Evolutionary conservation across 306 rosid species (phyloP).

Genomic region (Dicorynia guianensis): DNA sequence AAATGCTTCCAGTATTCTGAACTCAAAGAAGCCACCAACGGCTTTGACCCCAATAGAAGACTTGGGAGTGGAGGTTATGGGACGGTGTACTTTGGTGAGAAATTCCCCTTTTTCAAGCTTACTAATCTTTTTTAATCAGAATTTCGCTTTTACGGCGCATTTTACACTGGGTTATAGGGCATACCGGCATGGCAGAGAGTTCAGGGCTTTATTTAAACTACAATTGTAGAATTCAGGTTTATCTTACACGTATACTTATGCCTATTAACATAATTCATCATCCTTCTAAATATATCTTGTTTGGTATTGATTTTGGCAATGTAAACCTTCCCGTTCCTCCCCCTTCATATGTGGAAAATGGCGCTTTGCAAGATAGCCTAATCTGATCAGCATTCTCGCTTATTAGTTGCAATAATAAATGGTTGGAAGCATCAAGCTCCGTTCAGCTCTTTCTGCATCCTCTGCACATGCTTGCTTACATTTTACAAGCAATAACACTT

Average conservation of each 20-base stretch:
- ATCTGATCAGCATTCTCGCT: too few relatives aligned
- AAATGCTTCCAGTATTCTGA: constrained; percentile 43
- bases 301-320: not conserved
- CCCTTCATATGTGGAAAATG: not conserved
- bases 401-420: too few relatives aligned
- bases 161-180: not conserved
- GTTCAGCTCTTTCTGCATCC: too few relatives aligned
- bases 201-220: not conserved
- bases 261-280: not conserved
- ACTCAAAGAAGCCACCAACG: constrained; percentile 45
- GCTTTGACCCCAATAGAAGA: constrained; percentile 37
- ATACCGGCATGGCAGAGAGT: not conserved
- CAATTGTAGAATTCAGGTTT: not conserved
- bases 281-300: not conserved
- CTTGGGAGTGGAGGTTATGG: constrained; percentile 52
- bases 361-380: not conserved
- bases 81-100: constrained; percentile 48
- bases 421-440: too few relatives aligned
- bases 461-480: too few relatives aligned
- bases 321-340: not conserved
- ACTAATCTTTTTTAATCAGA: not conserved
- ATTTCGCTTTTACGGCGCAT: not conserved
- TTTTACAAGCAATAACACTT: too few relatives aligned
- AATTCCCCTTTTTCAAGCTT: constrained; percentile 10
- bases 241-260: not conserved